Conservation (phyloP, 345 rosid genomes). For the Erysimum cheiranthoides region DNA sequence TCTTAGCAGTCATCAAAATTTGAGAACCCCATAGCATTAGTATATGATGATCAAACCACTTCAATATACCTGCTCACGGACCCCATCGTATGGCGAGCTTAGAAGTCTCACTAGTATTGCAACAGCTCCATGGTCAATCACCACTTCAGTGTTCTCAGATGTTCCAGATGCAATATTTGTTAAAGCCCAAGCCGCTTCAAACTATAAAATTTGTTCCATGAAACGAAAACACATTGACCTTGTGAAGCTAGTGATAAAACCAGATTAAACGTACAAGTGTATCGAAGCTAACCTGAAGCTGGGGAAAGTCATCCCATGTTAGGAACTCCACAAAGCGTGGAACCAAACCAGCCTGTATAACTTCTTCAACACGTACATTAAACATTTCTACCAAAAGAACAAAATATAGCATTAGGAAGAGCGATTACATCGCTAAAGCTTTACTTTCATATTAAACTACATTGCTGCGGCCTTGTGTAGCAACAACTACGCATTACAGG, state of each 20-base stretch:
- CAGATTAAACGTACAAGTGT: slow-evolving; percentile 16
- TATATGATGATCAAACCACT: slow-evolving; percentile 16
- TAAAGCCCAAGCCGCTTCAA: slow-evolving; percentile 92
- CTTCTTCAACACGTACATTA: slow-evolving; percentile 45
- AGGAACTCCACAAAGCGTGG: slow-evolving; percentile 50
- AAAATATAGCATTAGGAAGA: slow-evolving; percentile 27
- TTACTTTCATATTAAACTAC: slow-evolving; percentile 14
- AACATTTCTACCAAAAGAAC: slow-evolving; percentile 43
- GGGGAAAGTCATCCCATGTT: slow-evolving; percentile 48
- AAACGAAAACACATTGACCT: slow-evolving; percentile 21
- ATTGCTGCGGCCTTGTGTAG: neutral
- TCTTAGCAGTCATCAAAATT: slow-evolving; percentile 12
- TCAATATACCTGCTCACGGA: slow-evolving; percentile 77
- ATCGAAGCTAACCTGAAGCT: slow-evolving; percentile 43
- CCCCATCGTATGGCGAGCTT: slow-evolving; percentile 68
- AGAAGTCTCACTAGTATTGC: slow-evolving; percentile 82
- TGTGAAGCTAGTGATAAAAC: slow-evolving; percentile 21
- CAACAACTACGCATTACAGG: neutral
- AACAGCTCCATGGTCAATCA: slow-evolving; percentile 88
- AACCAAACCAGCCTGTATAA: slow-evolving; percentile 48
- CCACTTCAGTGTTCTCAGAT: slow-evolving; percentile 88
- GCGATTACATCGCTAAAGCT: neutral
- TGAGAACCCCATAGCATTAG: slow-evolving; percentile 14
- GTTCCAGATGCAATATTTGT: slow-evolving; percentile 93
- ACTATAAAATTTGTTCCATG: slow-evolving; percentile 48